Evolutionary conservation across 257 asterid species (phyloP), one percentile per base, ranked within the genome.

Genomic region (Forsythia viridissima): DNA sequence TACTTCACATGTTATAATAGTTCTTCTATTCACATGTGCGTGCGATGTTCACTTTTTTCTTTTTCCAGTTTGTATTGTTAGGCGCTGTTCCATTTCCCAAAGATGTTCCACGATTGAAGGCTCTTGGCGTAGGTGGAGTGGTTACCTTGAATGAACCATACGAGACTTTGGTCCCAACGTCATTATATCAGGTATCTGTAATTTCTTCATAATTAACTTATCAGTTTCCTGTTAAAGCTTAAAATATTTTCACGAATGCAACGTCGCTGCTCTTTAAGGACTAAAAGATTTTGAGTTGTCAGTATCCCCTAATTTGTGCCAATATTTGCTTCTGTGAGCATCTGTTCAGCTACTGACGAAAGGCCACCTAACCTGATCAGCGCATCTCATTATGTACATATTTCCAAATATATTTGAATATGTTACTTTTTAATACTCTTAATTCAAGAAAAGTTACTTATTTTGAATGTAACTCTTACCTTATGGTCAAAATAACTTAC

Each of bases 71-170:
- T 88, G 81, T 95, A 70, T 80, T 95, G 86, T 87, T 93, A 79
- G 98, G 98, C 73, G 99, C 99, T 81, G 99, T 95, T 82, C 99
- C 99, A 48, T 95, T 95, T 82, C 99, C 97, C 76, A 85, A 92
- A 59, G 98, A 95, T 79, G 97, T 93, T 76, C 94, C 97, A 6
- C 90, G 88, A 77, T 80, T 95, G 92, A 90, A 90, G 84, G 92
- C 86, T 68, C 90, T 90, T 73, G 97, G 98, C 59, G 98, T 95
- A 38, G 86, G 88, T 63, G 99, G 98, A 59, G 98, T 95, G 67
- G 92, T 95, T 77, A 93, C 98, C 44, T 84, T 95, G 83, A 95
- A 93, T 51, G 99, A 95, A 80, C 84, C 97, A 44, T 95, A 91
- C 5, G 98, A 93, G 84, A 93, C 98, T 57, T 86, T 93, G 83